Base-by-base conservation (phyloP, 2,329 filamentous ascomycete species). In the Nemania serpens region DNA sequence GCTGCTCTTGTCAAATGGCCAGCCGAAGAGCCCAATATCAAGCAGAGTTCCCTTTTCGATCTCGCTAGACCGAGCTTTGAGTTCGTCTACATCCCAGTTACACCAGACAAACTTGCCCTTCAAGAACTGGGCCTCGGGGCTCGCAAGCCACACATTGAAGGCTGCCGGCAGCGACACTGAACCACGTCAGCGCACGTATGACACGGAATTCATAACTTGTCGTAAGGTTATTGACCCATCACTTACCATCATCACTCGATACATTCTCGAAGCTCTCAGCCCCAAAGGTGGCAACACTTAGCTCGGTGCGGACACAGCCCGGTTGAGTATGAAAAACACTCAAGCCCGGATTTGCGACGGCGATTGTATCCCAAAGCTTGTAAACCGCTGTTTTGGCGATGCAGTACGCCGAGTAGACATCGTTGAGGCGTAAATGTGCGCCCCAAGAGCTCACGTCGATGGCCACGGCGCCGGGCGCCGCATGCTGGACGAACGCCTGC, bases 31-130 rank as follows among this genome's bases (percentile, higher is more conserved):
- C 9, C 51, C 59, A 51, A 68, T 59, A 22, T 55, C 67, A 15
- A 67, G 47, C 39, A 64, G 55, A 36, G 46, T 37, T 10, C 66
- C 55, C 0, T 15, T 11, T 22, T 64, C 43, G 49, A 81, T 70
- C 61, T 78, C 73, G 22, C 72, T 69, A 4, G 73, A 74, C 39
- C 69, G 68, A 0, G 71, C 70, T 67, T 78, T 78, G 36, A 84
- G 73, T 64, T 83, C 81, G 41, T 80, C 75, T 0, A 83, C 75
- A 67, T 84, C 82, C 81, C 81, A 84, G 20, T 79, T 79, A 11
- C 76, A 74, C 77, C 79, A 83, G 0, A 83, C 66, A 20, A 79
- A 78, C 48, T 77, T 79, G 2, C 76, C 74, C 42, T 76, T 78
- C 25, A 84, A 66, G 62, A 84, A 83, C 5, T 63, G 67, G 0